Conservation (phyloP, 2,329 filamentous ascomycete genomes). For the Macrophomina pseudophaseolina region DNA sequence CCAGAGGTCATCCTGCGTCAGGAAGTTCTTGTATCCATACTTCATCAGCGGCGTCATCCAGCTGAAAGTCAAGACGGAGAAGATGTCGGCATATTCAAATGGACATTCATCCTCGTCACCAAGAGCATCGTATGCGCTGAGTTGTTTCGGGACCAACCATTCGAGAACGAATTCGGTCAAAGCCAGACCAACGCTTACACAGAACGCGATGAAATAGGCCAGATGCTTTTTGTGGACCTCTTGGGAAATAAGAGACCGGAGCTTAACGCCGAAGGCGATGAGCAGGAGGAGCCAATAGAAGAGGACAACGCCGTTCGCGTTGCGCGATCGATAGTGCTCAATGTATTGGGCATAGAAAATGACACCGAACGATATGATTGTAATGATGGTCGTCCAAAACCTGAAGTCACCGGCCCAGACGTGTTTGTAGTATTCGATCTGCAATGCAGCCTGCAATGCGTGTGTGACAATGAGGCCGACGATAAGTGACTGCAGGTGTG, state of each 20-base stretch:
- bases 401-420: slow-evolving; percentile 83
- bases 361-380: slow-evolving; percentile 72
- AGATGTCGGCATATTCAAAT: slow-evolving; percentile 89
- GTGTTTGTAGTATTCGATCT: slow-evolving; percentile 70
- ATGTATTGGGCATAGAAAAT: slow-evolving; percentile 83
- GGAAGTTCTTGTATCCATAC: slow-evolving; percentile 85
- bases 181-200: slow-evolving; percentile 72
- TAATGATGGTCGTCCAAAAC: slow-evolving; percentile 79
- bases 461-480: slow-evolving; percentile 71
- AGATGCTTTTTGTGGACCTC: slow-evolving; percentile 69
- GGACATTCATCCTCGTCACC: slow-evolving; percentile 74
- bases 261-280: slow-evolving; percentile 78
- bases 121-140: slow-evolving; percentile 70
- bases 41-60: slow-evolving; percentile 99
- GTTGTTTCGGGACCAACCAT: slow-evolving; percentile 83
- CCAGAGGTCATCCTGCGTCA: slow-evolving; percentile 97
- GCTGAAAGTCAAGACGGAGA: slow-evolving; percentile 90
- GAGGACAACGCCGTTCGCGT: slow-evolving; percentile 84
- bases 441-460: slow-evolving; percentile 73
- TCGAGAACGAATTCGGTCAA: slow-evolving; percentile 76
- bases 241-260: slow-evolving; percentile 83
- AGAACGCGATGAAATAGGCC: slow-evolving; percentile 79
- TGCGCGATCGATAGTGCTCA: slow-evolving; percentile 81
- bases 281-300: slow-evolving; percentile 92
- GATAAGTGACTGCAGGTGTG: slow-evolving; percentile 62